Base-by-base conservation (phyloP, 2,329 filamentous ascomycete genomes). In the Diaporthe vexans region DNA sequence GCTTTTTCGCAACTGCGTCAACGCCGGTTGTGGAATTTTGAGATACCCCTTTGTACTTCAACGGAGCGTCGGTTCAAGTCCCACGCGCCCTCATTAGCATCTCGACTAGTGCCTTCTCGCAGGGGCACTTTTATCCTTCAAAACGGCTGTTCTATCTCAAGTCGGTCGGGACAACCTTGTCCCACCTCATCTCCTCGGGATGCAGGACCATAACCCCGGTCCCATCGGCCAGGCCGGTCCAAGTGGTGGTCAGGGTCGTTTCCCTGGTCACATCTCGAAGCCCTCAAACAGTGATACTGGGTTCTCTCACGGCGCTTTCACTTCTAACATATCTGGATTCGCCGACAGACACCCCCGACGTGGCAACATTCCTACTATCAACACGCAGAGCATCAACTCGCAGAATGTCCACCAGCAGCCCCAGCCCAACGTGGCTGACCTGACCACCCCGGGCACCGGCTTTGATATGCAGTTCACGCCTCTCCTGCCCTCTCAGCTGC, bases 391-490 rank as follows among this genome's bases (percentile, higher is more conserved):
- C 76, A 89, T 93, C 83, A 83, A 80, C 78, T 87, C 83, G 73
- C 83, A 83, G 76, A 75, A 57, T 26, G 52, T 74, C 26, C 77
- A 78, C 35, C 77, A 81, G 72, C 79, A 83, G 26, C 83, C 84
- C 37, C 83, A 84, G 69, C 88, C 90, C 80, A 91, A 88, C 82
- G 87, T 85, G 75, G 90, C 89, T 79, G 95, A 97, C 77, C 91
- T 98, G 91, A 89, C 93, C 78, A 96, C 94, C 33, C 95, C 97
- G 21, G 95, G 94, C 57, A 96, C 95, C 70, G 95, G 91, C 57
- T 97, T 95, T 81, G 97, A 98, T 81, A 98, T 98, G 96, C 97
- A 98, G 85, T 98, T 98, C 85, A 98, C 97, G 15, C 96, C 97
- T 77, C 90, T 99, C 78, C 91, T 99, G 51, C 97, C 97, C 48